A percentile compares a stretch with the other conserved stretches of the same genome.
These are phyloP conservation scores for Casuarina equisetifolia DNA, from an alignment of 306 rosid genomes.

Conservation along the genomic window DNA sequence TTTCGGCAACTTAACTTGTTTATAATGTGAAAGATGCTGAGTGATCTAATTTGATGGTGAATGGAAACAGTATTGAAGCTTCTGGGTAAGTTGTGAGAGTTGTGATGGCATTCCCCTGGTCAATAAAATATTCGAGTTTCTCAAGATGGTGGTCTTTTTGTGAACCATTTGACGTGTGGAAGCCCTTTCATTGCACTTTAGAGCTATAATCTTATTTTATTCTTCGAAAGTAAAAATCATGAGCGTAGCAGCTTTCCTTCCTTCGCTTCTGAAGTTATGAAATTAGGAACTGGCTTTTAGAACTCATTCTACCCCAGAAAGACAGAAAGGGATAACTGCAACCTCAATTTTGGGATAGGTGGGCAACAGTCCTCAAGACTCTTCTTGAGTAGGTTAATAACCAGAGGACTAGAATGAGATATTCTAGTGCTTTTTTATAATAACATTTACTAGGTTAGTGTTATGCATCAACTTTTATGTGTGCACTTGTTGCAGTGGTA, in stretches of 20 bases:
- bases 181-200: neutral
- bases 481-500: neutral
- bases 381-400: too few relatives aligned
- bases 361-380: too few relatives aligned
- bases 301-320: too few relatives aligned
- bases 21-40: neutral
- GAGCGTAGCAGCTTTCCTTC: too few relatives aligned
- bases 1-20: neutral
- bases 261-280: too few relatives aligned
- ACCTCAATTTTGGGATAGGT: too few relatives aligned
- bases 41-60: neutral
- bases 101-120: neutral
- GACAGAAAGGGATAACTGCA: too few relatives aligned
- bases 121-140: neutral
- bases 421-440: neutral
- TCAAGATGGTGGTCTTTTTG: neutral
- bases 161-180: neutral
- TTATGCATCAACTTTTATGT: neutral
- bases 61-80: neutral
- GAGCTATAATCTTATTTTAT: neutral
- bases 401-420: too few relatives aligned
- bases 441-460: neutral
- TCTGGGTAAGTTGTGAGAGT: conserved; percentile 1
- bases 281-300: too few relatives aligned
- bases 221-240: too few relatives aligned